Evolutionary conservation across 768 basidiomycete species (phyloP).

Genomic region (Amanita inopinata): DNA sequence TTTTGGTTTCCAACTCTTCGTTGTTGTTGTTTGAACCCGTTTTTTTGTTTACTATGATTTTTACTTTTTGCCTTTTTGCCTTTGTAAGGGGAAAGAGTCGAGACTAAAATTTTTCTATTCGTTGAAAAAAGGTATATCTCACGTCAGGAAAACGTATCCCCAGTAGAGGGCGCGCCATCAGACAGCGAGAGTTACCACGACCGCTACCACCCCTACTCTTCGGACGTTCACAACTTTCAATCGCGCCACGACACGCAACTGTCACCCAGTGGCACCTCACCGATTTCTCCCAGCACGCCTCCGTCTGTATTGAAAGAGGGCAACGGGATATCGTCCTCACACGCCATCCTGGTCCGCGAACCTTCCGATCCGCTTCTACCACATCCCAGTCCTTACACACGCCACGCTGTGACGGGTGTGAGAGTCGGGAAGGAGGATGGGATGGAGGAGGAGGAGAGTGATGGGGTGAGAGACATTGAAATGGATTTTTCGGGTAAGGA

Average conservation of each 20-base stretch:
- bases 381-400: background rate
- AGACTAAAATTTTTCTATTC: conserved; percentile 7
- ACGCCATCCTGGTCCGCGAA: conserved; percentile 11
- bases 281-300: conserved; percentile 46
- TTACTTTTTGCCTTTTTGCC: background rate
- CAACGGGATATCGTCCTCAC: conserved; percentile 5
- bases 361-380: background rate
- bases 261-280: conserved; percentile 42
- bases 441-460: conserved; percentile 1
- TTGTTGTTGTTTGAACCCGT: conserved; percentile 14
- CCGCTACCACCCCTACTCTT: conserved; percentile 21
- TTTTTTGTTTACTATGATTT: background rate
- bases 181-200: background rate
- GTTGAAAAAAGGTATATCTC: background rate
- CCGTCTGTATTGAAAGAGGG: conserved; percentile 29
- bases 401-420: conserved; percentile 7
- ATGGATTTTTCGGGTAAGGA: conserved; percentile 3
- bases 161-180: background rate
- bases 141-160: background rate
- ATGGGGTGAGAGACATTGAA: conserved; percentile 1
- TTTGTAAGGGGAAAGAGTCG: background rate
- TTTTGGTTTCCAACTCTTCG: conserved; percentile 12
- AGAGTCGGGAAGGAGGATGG: background rate
- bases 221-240: conserved; percentile 2
- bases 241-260: background rate